These are phyloP conservation scores for Scolecobasidium constrictum DNA, from an alignment of 2,329 filamentous ascomycete species.

Conservation along the genomic window DNA sequence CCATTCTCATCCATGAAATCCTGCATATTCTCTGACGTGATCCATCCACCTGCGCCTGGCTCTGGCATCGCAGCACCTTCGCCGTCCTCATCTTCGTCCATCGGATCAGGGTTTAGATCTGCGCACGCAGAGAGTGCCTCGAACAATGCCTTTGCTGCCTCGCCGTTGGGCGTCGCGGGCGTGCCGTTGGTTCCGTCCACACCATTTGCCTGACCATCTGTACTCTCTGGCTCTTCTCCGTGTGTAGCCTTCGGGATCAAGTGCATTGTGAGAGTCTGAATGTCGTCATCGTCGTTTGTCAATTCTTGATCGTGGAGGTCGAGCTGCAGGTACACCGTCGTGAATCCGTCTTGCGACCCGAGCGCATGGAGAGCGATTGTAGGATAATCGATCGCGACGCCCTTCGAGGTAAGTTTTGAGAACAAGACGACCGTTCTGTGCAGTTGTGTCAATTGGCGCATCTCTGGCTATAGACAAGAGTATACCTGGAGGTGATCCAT, in stretches of 20 bases:
- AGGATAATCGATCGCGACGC: conserved; percentile 62
- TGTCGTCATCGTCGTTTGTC: conserved; percentile 5
- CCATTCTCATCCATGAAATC: conserved; percentile 45
- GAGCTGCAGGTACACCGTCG: conserved; percentile 54
- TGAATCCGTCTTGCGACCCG: conserved; percentile 25
- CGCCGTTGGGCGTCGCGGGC: background rate
- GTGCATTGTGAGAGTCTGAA: conserved; percentile 26
- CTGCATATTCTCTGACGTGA: conserved; percentile 83
- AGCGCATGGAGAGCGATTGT: conserved; percentile 66
- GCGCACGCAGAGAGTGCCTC: conserved; percentile 63
- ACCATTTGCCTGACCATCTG: conserved; percentile 3
- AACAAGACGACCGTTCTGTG: conserved; percentile 52
- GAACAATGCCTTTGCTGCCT: conserved; percentile 43
- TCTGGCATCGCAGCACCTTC: conserved; percentile 41
- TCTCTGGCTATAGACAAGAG: conserved; percentile 4
- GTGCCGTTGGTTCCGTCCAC: background rate
- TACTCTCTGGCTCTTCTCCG: conserved; percentile 46
- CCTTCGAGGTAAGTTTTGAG: conserved; percentile 44
- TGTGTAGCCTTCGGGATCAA: conserved; percentile 44
- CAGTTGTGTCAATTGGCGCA: background rate
- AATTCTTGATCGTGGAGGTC: conserved; percentile 33
- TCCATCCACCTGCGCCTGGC: conserved; percentile 69
- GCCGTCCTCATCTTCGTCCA: conserved; percentile 44
- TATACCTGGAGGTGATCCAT: conserved; percentile 36
- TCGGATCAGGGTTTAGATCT: conserved; percentile 63